These are phyloP conservation scores for Pichia norvegensis DNA, from an alignment of 1,139 yeast species.

Conservation along the genomic window DNA sequence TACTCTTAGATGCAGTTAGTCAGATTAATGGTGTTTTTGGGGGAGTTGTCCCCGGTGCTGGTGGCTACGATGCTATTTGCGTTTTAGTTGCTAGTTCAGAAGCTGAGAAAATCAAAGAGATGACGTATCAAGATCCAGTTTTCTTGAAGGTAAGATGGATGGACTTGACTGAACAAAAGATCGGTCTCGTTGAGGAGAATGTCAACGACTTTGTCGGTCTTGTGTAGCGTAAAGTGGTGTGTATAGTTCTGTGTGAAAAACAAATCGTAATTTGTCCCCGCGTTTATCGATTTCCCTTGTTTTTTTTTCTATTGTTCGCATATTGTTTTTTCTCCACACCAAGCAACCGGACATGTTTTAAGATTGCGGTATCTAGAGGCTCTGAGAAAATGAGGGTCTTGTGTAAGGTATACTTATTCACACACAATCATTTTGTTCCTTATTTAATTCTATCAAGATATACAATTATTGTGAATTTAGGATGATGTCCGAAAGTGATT, in stretches of 20 bases:
- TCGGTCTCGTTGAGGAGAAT: conserved; percentile 42
- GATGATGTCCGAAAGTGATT: too few relatives aligned
- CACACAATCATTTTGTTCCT: too few relatives aligned
- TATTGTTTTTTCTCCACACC: background rate
- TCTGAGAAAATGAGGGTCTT: too few relatives aligned
- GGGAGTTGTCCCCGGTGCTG: conserved; percentile 98
- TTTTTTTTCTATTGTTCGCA: background rate
- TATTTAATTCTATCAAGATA: too few relatives aligned
- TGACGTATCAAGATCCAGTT: conserved; percentile 26
- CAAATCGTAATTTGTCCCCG: background rate
- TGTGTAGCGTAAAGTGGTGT: background rate
- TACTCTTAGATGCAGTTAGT: conserved; percentile 54
- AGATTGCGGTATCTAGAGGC: too few relatives aligned
- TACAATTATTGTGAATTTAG: too few relatives aligned
- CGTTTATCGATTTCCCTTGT: background rate
- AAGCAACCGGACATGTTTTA: too few relatives aligned
- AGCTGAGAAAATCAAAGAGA: conserved; percentile 32
- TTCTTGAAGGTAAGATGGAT: conserved; percentile 55
- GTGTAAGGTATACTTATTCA: too few relatives aligned
- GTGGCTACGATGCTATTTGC: conserved; percentile 91
- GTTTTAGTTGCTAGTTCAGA: conserved; percentile 50
- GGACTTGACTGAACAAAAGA: conserved; percentile 49
- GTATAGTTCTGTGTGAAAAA: background rate
- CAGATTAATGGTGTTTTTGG: conserved; percentile 69
- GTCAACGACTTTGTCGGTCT: conserved; percentile 30